These are phyloP conservation scores for Dunaliella sp. DNA, from an alignment of 139 green algal genomes.

Conservation along the genomic window DNA sequence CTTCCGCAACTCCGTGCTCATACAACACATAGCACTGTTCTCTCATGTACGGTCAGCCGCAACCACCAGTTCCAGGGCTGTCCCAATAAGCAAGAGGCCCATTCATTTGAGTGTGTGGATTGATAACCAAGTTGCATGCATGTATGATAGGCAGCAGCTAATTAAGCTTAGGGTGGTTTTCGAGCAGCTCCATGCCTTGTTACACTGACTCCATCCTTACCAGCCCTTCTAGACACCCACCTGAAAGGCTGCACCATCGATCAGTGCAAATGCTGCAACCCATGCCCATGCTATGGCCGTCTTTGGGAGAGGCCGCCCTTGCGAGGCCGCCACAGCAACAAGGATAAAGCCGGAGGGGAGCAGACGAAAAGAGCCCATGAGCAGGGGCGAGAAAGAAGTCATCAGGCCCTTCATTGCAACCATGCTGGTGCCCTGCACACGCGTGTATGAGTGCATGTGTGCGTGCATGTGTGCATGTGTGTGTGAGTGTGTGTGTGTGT, in stretches of 20 bases:
- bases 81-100: no score
- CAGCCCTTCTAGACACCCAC: no score
- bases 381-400: constrained; percentile 56
- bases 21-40: no score
- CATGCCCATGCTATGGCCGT: constrained; percentile 73
- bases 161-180: no score
- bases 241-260: constrained; percentile 95
- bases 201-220: no score
- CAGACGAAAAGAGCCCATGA: constrained; percentile 85
- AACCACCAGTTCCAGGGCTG: no score
- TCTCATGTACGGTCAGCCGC: no score
- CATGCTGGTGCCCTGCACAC: constrained; percentile 11
- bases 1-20: no score
- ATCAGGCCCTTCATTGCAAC: constrained; percentile 20
- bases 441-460: background rate
- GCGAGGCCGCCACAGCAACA: constrained; percentile 72
- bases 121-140: no score
- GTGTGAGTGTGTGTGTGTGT: background rate
- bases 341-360: constrained; percentile 85
- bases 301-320: constrained; percentile 64
- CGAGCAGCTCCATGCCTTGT: no score
- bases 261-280: constrained; percentile 81
- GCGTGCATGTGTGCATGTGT: background rate
- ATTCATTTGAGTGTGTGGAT: no score
- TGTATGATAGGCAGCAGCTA: no score